Evolutionary conservation across 1,139 yeast genomes (phyloP).

Genomic region (Pichia sp.): DNA sequence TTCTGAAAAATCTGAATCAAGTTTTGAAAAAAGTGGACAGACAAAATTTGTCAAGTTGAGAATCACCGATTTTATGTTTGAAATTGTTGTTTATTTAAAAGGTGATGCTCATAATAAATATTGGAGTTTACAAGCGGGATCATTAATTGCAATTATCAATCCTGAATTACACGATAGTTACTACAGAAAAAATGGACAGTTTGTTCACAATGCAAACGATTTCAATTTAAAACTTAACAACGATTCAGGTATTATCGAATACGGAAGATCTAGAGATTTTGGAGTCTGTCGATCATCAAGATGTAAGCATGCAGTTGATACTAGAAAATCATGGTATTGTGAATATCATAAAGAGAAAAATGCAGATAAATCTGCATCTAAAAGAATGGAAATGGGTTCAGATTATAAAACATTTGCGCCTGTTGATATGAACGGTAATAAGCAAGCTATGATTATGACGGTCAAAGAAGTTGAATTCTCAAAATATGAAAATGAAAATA

Average conservation of each 20-base stretch:
- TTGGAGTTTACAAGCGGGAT: slow-evolving; percentile 75
- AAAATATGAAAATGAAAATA: no score
- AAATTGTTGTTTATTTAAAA: slow-evolving; percentile 51
- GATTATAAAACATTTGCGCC: slow-evolving; percentile 48
- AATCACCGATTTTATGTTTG: slow-evolving; percentile 69
- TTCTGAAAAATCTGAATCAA: slow-evolving; percentile 54
- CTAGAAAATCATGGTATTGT: slow-evolving; percentile 54
- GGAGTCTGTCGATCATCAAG: slow-evolving; percentile 58
- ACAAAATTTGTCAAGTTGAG: slow-evolving; percentile 60
- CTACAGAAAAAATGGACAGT: not conserved
- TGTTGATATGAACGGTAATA: slow-evolving; percentile 36
- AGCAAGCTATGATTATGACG: slow-evolving; percentile 36
- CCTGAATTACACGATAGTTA: slow-evolving; percentile 48
- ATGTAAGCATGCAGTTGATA: slow-evolving; percentile 59
- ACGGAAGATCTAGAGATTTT: slow-evolving; percentile 71
- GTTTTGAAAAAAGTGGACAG: slow-evolving; percentile 40
- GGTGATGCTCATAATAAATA: slow-evolving; percentile 66
- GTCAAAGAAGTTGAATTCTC: slow-evolving; percentile 5
- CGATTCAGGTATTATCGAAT: slow-evolving; percentile 47
- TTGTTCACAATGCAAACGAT: slow-evolving; percentile 36
- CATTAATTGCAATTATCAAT: slow-evolving; percentile 69
- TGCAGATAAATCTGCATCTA: slow-evolving; percentile 50
- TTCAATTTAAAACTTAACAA: slow-evolving; percentile 49
- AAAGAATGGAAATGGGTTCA: slow-evolving; percentile 75
- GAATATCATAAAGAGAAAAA: slow-evolving; percentile 67